These are phyloP conservation scores for Pseudogymnoascus sp. DNA, from an alignment of 2,329 filamentous ascomycete genomes.

Conservation along the genomic window DNA sequence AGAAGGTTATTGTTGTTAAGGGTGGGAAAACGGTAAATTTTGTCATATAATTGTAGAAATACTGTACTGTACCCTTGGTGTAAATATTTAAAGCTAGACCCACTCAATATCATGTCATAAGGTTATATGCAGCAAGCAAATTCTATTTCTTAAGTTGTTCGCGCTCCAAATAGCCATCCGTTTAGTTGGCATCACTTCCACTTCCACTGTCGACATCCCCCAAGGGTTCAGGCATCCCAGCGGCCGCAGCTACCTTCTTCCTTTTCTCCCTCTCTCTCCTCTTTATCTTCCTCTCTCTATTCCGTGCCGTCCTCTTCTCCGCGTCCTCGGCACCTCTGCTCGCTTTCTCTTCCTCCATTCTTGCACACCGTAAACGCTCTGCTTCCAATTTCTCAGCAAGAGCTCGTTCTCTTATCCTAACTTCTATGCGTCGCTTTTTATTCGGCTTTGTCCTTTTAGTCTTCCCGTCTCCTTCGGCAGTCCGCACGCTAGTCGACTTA, in stretches of 20 bases:
- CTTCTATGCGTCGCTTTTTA: constrained; percentile 49
- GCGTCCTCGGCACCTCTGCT: constrained; percentile 47
- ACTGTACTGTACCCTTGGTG: neutral
- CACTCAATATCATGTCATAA: neutral
- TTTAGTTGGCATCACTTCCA: neutral
- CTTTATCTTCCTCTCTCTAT: constrained; percentile 46
- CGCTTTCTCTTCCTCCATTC: constrained; percentile 31
- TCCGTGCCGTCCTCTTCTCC: constrained; percentile 55
- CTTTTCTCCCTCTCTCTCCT: constrained; percentile 33
- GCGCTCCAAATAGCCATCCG: neutral
- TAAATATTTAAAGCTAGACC: neutral
- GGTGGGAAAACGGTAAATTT: constrained; percentile 67
- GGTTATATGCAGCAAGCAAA: neutral
- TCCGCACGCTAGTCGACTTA: constrained; percentile 9
- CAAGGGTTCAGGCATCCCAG: neutral
- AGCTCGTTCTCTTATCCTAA: constrained; percentile 37
- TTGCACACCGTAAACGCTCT: constrained; percentile 22
- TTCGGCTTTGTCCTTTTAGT: constrained; percentile 39
- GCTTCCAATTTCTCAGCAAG: constrained; percentile 33
- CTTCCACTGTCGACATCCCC: neutral
- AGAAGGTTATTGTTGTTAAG: constrained; percentile 56
- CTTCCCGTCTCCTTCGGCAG: constrained; percentile 16
- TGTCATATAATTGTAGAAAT: constrained; percentile 36
- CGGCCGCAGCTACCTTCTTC: constrained; percentile 2
- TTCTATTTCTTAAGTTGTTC: neutral